Base-by-base conservation (phyloP, 1,139 yeast genomes). In the Sugiyamaella grinbergsii region DNA sequence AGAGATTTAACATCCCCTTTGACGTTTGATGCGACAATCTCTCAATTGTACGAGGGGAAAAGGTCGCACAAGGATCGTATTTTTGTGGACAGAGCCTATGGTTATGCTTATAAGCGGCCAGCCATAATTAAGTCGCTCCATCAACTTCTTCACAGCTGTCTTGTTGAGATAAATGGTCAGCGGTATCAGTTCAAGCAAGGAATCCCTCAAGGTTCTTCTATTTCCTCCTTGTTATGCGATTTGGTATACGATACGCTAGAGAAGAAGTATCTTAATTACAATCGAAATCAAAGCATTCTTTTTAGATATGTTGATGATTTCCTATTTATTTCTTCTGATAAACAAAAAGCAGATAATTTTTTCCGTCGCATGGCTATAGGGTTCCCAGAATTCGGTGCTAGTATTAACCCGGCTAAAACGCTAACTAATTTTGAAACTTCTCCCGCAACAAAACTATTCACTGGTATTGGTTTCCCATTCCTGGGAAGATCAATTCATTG, bases 281-380 rank as follows among this genome's bases (percentile, higher is more conserved):
- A 71, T 32, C 40, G 13, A 5, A 34, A 47, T 5, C 48, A 51
- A 1, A 71, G 79, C 2, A 55, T 77, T 2, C 64, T 89, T 0
- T 57, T 89, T 8, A 70, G 97, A 50, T 69, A 87, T 24, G 95
- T 90, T 0, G 98, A 93, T 67, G 98, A 93, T 65, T 93, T 93
- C 62, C 64, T 93, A 33, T 72, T 88, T 20, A 67, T 91, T 0
- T 76, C 95, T 0, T 72, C 82, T 0, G 61, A 70, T 36, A 23
- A 54, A 6, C 31, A 47, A 0, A 55, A 50, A 41, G 72, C 71
- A 4, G 62, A 41, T 19, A 54, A 38, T 5, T 65, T 72, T 48
- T 56, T 64, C 26, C 53, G 54, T 0, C 40, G 64, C 4, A 71
- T 77, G 49, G 50, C 60, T 1, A 46, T 64, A 1, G 77, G 76